Base-by-base conservation (phyloP, 176 grass and related monocot species). In the Cenchrus fungigraminus region DNA sequence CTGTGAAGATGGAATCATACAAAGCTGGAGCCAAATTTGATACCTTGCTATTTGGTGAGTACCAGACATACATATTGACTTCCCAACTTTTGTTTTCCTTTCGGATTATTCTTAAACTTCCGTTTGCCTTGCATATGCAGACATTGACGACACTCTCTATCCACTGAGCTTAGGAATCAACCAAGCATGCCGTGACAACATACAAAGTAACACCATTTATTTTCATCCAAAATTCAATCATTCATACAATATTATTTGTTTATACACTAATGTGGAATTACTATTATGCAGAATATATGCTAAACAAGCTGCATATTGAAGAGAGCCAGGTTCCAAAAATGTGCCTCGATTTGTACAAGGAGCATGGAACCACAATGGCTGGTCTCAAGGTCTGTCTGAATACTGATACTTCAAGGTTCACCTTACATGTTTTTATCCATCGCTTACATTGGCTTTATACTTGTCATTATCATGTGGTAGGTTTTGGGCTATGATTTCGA, bases 121-220 rank as follows among this genome's bases (percentile, higher is more conserved):
- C 28, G n/a, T 62, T 50, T 65, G 19, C 22, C 9, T 9, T 15
- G 20, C 32, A 32, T 83, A 8, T 79, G 60, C 88, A 98, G 97
- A 99, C 28, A 91, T 99, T 91, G 97, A 99, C 74, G 97, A 99
- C 58, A 99, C 97, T 8, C 82, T 99, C 17, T 99, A 96, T 82
- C 91, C 97, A 44, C 79, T 92, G 86, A 96, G 88, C 71, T 84
- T 83, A 2, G 97, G 97, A 2, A 78, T 99, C 84, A 92, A 96
- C 90, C 62, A 94, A 28, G 91, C 90, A 34, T 99, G 97, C 82
- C 93, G 93, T 17, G 84, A 92, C 29, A 99, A 99, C 78, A 99
- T 99, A 72, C 40, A 91, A 92, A 91, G 97, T 91, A 84, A 6
- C 46, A 54, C 6, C 55, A 22, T 60, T 11, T 45, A 1, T 54